A percentile compares a stretch with the other conserved stretches of the same genome.
These are phyloP conservation scores for Bryum argenteum DNA, from an alignment of 225 moss, liverwort and hornwort genomes.

Conservation along the genomic window DNA sequence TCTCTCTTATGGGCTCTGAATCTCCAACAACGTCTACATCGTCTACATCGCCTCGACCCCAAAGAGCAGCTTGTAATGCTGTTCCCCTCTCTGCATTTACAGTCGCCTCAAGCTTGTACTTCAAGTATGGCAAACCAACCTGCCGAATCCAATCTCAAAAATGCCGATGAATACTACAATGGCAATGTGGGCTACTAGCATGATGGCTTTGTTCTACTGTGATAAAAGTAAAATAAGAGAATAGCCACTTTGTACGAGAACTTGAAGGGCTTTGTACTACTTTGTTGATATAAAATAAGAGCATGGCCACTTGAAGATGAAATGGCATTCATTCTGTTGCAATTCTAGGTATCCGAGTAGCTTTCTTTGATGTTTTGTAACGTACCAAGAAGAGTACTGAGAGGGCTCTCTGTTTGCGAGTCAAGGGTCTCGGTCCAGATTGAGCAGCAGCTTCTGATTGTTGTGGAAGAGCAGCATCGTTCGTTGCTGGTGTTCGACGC, in stretches of 20 bases:
- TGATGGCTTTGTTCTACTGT: too few species aligned
- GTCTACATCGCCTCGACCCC: slow-evolving; percentile 81
- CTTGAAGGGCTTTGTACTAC: too few species aligned
- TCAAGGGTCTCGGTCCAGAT: slow-evolving; percentile 55
- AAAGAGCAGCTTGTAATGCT: slow-evolving; percentile 86
- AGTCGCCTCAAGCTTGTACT: slow-evolving; percentile 83
- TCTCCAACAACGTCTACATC: slow-evolving; percentile 54
- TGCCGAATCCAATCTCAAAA: slow-evolving; percentile 31
- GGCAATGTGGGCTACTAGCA: not conserved
- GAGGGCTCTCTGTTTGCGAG: slow-evolving; percentile 70
- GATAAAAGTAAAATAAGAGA: too few species aligned
- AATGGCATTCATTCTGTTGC: too few species aligned
- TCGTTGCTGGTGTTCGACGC: slow-evolving; percentile 65
- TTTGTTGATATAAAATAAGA: too few species aligned
- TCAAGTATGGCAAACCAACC: slow-evolving; percentile 91
- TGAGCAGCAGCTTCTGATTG: slow-evolving; percentile 45
- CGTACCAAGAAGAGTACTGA: slow-evolving; percentile 86
- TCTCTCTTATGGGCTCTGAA: slow-evolving; percentile 48
- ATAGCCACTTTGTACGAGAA: too few species aligned
- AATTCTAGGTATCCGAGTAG: too few species aligned
- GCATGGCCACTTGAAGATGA: too few species aligned
- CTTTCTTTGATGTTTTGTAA: not conserved
- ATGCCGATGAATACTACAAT: not conserved
- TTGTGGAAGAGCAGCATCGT: slow-evolving; percentile 38
- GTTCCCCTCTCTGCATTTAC: slow-evolving; percentile 75